Evolutionary conservation across 495 filamentous ascomycete species (phyloP).

Genomic region (Talaromyces proteolyticus): DNA sequence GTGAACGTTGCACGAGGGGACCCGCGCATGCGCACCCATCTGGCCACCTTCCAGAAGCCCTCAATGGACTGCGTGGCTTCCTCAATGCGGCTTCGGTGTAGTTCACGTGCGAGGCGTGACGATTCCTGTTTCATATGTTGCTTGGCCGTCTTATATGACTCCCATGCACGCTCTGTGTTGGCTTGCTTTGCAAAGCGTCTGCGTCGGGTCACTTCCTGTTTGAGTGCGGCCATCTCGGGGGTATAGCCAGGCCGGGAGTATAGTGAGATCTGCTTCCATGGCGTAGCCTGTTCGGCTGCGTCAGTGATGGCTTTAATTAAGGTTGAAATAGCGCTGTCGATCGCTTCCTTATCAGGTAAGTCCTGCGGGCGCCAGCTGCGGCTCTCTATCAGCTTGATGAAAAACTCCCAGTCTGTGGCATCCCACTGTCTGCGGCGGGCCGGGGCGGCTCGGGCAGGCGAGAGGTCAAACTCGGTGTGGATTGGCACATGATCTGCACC

Average conservation of each 20-base stretch:
- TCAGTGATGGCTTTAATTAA: not conserved
- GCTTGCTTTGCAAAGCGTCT: not conserved
- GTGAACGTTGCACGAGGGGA: not conserved
- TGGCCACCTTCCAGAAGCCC: slow-evolving; percentile 3
- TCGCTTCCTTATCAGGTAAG: not conserved
- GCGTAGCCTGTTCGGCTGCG: not conserved
- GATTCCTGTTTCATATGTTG: not conserved
- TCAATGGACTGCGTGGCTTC: slow-evolving; percentile 3
- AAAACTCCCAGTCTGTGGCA: not conserved
- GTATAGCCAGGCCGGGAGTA: not conserved
- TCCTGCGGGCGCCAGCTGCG: not conserved
- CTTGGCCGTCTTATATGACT: not conserved
- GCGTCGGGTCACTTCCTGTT: not conserved
- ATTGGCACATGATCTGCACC: not conserved
- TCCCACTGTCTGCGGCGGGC: not conserved
- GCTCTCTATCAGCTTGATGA: not conserved
- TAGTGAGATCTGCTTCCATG: not conserved
- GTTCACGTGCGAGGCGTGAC: not conserved
- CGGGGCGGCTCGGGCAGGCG: not conserved
- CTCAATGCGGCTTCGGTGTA: slow-evolving; percentile 1
- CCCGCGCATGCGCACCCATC: slow-evolving; percentile 1
- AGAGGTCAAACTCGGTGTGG: not conserved
- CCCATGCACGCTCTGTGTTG: not conserved
- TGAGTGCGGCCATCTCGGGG: not conserved
- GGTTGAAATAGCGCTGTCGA: not conserved